phyloP scores from a whole-genome alignment of 306 rosid genomes.

The Rosa rugosa region DNA sequence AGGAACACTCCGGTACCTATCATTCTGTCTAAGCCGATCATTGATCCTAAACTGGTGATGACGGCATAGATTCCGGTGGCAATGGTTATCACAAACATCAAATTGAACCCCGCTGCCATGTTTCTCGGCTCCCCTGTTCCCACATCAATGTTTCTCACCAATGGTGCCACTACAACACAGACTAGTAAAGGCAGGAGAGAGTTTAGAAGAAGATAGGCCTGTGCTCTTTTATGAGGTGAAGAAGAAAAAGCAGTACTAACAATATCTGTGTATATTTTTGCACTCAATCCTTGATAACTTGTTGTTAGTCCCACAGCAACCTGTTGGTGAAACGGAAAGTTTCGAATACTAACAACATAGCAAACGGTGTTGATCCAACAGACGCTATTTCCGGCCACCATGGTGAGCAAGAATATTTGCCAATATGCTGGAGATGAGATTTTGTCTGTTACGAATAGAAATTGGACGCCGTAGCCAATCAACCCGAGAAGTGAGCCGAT shows the following conservation, averaged over 20 bases:
- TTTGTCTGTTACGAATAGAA: slow-evolving; percentile 57
- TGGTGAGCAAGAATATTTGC: slow-evolving; percentile 61
- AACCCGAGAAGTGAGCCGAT: slow-evolving; percentile 76
- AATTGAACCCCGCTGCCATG: slow-evolving; percentile 43
- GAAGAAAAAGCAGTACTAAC: slow-evolving; percentile 41
- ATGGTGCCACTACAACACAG: slow-evolving; percentile 38
- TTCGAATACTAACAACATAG: slow-evolving; percentile 59
- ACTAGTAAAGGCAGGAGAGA: slow-evolving; percentile 52
- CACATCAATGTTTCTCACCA: slow-evolving; percentile 36
- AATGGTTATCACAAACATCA: slow-evolving; percentile 60
- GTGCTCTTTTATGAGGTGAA: slow-evolving; percentile 30
- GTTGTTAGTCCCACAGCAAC: slow-evolving; percentile 71
- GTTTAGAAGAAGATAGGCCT: slow-evolving; percentile 62
- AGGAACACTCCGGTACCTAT: slow-evolving; percentile 59
- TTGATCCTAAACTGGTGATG: slow-evolving; percentile 52
- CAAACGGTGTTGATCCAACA: slow-evolving; percentile 94
- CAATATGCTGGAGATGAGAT: slow-evolving; percentile 51
- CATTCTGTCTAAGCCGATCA: slow-evolving; percentile 24
- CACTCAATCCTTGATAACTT: slow-evolving; percentile 85
- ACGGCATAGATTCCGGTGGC: slow-evolving; percentile 69
- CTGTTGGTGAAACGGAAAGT: slow-evolving; percentile 48
- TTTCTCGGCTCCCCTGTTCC: slow-evolving; percentile 15
- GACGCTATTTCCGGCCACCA: slow-evolving; percentile 85
- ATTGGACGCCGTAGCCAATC: slow-evolving; percentile 83
- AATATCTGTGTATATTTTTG: slow-evolving; percentile 63